Conservation (phyloP, 2,329 filamentous ascomycete species). For the Calonectria pseudoreteaudii region DNA sequence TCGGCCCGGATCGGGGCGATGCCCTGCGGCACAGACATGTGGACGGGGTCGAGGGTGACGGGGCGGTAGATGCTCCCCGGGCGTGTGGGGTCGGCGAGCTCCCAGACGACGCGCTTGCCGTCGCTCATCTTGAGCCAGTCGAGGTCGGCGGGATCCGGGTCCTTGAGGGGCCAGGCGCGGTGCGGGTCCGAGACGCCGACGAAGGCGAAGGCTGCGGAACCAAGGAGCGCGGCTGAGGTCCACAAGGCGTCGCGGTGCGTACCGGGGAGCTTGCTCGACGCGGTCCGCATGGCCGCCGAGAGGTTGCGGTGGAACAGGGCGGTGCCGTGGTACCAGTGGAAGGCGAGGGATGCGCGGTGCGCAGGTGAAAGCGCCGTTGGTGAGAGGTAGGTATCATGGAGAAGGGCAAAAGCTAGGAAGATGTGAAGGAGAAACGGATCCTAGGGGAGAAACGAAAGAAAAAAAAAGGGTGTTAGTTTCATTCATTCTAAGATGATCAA, state of each 20-base stretch:
- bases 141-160: slow-evolving; percentile 56
- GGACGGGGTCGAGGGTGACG: slow-evolving; percentile 31
- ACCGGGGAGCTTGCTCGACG: slow-evolving; percentile 44
- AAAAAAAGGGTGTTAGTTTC: no score
- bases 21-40: slow-evolving; percentile 22
- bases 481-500: background rate
- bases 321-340: slow-evolving; percentile 61
- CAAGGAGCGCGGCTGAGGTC: slow-evolving; percentile 60
- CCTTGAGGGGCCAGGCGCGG: slow-evolving; percentile 67
- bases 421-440: slow-evolving; percentile 67
- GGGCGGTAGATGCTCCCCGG: slow-evolving; percentile 59
- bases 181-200: slow-evolving; percentile 55
- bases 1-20: slow-evolving; percentile 19
- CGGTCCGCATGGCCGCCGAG: slow-evolving; percentile 39
- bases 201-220: slow-evolving; percentile 58
- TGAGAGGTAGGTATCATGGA: slow-evolving; percentile 62
- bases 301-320: slow-evolving; percentile 59
- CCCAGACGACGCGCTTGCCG: slow-evolving; percentile 67
- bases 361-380: slow-evolving; percentile 30
- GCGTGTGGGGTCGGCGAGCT: slow-evolving; percentile 60
- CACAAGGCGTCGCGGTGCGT: slow-evolving; percentile 60
- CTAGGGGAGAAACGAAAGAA: slow-evolving; percentile 47
- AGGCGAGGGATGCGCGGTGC: slow-evolving; percentile 50
- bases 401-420: slow-evolving; percentile 62
- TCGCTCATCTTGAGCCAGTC: slow-evolving; percentile 69